Percentiles rank a stretch among this genome's conserved stretches.
phyloP scores from a whole-genome alignment of 2,329 filamentous ascomycete species.

The Thelonectria olida region DNA sequence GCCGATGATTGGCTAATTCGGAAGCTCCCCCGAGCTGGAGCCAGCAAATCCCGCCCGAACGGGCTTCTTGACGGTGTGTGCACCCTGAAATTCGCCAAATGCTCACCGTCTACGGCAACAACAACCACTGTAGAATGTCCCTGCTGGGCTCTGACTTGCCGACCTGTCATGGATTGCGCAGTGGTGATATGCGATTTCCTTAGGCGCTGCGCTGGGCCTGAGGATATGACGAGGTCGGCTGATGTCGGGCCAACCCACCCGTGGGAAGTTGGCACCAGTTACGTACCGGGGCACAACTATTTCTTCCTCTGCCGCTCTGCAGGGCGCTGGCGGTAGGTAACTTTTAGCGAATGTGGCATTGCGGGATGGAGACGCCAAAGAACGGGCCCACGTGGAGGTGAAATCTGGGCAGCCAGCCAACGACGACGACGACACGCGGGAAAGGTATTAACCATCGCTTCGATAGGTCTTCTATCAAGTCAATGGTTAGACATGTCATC shows the following conservation, averaged over 20 bases:
- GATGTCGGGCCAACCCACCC: conserved; percentile 40
- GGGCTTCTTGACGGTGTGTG: conserved; percentile 1
- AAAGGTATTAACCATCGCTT: not conserved
- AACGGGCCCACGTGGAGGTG: conserved; percentile 35
- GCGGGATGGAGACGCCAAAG: conserved; percentile 16
- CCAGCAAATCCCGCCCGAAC: conserved; percentile 5
- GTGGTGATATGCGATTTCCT: not conserved
- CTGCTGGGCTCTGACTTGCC: not conserved
- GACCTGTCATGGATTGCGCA: not conserved
- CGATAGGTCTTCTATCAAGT: not conserved
- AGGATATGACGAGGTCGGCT: conserved; percentile 35
- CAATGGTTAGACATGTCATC: not conserved
- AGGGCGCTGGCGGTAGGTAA: not conserved
- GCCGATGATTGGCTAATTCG: not conserved
- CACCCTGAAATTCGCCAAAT: conserved; percentile 12
- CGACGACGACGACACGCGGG: not conserved
- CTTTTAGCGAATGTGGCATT: conserved; percentile 2
- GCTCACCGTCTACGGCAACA: not conserved
- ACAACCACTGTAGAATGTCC: conserved; percentile 6
- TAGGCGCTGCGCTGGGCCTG: not conserved
- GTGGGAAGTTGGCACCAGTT: conserved; percentile 2
- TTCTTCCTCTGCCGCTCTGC: not conserved
- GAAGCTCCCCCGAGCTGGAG: not conserved
- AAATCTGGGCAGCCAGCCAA: conserved; percentile 15
- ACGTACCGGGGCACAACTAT: not conserved